Percentiles rank a stretch among this genome's conserved stretches.
phyloP scores from a whole-genome alignment of 192 early-diverging fungal genomes.

The Coemansia sp. region DNA sequence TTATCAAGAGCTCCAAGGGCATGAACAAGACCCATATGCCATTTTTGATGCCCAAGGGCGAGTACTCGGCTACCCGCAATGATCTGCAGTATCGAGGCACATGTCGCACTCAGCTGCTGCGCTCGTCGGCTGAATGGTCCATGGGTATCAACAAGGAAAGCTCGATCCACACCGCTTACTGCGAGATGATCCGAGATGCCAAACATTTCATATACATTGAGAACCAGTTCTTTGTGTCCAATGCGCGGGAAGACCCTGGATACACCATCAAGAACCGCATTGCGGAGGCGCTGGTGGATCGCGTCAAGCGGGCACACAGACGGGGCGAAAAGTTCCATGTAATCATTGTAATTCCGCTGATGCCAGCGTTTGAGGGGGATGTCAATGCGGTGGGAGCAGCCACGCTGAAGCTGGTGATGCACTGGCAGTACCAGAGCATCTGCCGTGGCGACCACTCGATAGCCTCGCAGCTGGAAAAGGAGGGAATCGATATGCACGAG shows the following conservation, averaged over 20 bases:
- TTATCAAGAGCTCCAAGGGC: conserved; percentile 73
- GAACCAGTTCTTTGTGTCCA: conserved; percentile 84
- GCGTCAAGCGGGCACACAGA: conserved; percentile 71
- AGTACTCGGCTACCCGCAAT: conserved; percentile 60
- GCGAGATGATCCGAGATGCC: conserved; percentile 64
- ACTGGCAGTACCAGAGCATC: conserved; percentile 77
- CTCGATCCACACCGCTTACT: conserved; percentile 81
- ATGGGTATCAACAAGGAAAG: conserved; percentile 62
- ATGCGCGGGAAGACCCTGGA: conserved; percentile 39
- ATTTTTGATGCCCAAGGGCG: conserved; percentile 67
- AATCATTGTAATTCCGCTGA: conserved; percentile 76
- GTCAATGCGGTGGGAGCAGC: conserved; percentile 69
- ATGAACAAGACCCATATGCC: conserved; percentile 57
- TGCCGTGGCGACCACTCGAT: conserved; percentile 71
- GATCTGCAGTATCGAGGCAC: conserved; percentile 59
- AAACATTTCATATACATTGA: conserved; percentile 88
- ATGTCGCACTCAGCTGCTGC: conserved; percentile 63
- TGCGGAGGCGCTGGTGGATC: conserved; percentile 71
- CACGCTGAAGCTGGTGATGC: conserved; percentile 72
- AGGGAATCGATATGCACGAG: conserved; percentile 57
- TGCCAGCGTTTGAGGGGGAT: conserved; percentile 83
- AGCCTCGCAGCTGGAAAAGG: conserved; percentile 56
- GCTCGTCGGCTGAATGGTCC: conserved; percentile 68
- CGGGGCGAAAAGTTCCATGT: conserved; percentile 68
- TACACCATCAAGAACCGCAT: conserved; percentile 79